Conservation (phyloP, 495 filamentous ascomycete species). For the Trichoderma asperelloides region DNA sequence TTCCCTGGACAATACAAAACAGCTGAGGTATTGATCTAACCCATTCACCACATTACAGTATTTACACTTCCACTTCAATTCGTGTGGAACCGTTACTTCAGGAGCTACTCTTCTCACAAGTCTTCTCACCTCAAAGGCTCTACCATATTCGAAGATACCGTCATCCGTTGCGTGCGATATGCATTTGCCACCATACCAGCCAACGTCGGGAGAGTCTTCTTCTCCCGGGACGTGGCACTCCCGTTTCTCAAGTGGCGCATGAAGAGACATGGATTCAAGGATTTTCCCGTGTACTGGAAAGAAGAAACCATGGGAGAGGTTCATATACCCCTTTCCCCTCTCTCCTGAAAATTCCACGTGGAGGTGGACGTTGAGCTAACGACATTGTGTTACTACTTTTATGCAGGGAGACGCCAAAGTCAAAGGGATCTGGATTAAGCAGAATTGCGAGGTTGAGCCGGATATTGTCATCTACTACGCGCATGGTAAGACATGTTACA, state of each 20-base stretch:
- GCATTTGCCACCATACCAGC: constrained; percentile 62
- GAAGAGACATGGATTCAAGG: constrained; percentile 56
- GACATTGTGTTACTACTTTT: background rate
- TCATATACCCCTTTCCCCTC: background rate
- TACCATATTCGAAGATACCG: constrained; percentile 62
- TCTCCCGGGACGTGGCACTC: constrained; percentile 58
- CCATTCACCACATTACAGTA: constrained; percentile 28
- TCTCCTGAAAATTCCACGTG: background rate
- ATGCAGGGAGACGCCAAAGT: constrained; percentile 25
- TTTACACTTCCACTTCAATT: constrained; percentile 48
- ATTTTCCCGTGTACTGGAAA: constrained; percentile 51
- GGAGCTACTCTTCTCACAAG: constrained; percentile 30
- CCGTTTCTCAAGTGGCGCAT: constrained; percentile 68
- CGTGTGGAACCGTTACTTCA: constrained; percentile 48
- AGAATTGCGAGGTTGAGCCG: constrained; percentile 41
- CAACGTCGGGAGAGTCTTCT: constrained; percentile 60
- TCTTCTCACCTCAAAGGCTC: constrained; percentile 49
- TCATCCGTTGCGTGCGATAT: constrained; percentile 65
- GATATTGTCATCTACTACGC: constrained; percentile 67
- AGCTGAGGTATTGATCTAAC: background rate
- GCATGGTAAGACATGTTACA: constrained; percentile 45
- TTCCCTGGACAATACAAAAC: too few species aligned
- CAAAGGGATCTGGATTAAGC: constrained; percentile 53
- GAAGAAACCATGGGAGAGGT: constrained; percentile 41
- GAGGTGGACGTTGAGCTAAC: background rate